Base-by-base conservation (phyloP, 345 rosid genomes). In the Eucalyptus camaldulensis region DNA sequence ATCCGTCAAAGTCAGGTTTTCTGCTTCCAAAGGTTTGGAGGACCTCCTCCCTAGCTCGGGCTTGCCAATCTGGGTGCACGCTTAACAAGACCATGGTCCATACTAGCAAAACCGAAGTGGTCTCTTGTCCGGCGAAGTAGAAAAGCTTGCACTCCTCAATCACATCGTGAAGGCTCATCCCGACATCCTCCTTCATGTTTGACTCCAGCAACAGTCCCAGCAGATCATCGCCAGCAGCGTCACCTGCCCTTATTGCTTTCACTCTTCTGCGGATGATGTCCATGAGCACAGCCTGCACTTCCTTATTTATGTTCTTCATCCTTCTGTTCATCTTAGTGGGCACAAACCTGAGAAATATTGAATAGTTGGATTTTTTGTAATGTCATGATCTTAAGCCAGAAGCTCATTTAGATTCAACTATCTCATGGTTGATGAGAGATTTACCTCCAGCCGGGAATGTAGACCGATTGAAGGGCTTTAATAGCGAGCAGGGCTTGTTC, bases 71-170 rank as follows among this genome's bases (percentile, higher is more conserved):
- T 29, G 91, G 91, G 88, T 96, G 94, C 91, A 91, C 89, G 22
- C 96, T 92, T 21, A 96, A 90, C 88, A 94, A 88, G 86, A 96
- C 91, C 89, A 94, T 90, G 3, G 96, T 94, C 99, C 99, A 96
- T 86, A 93, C 93, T 24, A 96, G 94, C 87, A 96, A 88, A 47
- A 90, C 91, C 15, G 99, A 92, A 5, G 99, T 95, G 88, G 97
- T 96, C 90, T 96, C 97, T 87, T 95, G 94, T 14, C 97, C 98
- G 11, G 96, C 97, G 16, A 96, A 89, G 92, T 96, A 93, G 88
- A 96, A 96, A 86, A 94, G 76, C 88, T 95, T 95, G 91, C 97
- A 96, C 90, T 96, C 99, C 88, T 96, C 97, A 4, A 96, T 91
- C 87, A 96, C 96, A n/a, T 95, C 94, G 25, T 92, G 83, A 62